Percentiles rank a stretch among this genome's conserved stretches.
These are phyloP conservation scores for Penicillium odoratum DNA, from an alignment of 495 filamentous ascomycete genomes.

Conservation along the genomic window DNA sequence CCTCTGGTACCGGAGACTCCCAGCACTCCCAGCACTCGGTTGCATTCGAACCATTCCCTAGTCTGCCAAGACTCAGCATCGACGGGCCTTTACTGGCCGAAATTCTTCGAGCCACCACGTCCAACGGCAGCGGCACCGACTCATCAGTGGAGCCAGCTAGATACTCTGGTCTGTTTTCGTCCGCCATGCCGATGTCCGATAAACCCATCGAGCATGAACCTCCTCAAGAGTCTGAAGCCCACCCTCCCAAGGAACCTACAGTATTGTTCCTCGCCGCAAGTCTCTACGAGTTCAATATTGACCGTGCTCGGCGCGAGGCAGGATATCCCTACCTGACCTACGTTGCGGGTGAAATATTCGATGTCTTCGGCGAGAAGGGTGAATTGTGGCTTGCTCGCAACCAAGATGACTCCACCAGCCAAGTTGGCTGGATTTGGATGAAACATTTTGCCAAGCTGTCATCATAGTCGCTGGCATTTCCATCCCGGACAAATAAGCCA, in stretches of 20 bases:
- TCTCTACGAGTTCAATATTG: constrained; percentile 95
- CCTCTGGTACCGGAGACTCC: neutral
- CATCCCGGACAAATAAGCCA: neutral
- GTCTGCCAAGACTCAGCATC: constrained; percentile 41
- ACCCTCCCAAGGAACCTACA: constrained; percentile 38
- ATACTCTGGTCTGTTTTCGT: constrained; percentile 75
- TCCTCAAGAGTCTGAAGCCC: constrained; percentile 22
- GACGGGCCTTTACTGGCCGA: constrained; percentile 48
- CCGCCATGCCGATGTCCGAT: constrained; percentile 81
- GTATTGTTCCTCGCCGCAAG: constrained; percentile 89
- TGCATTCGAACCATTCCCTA: constrained; percentile 35
- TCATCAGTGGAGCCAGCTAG: constrained; percentile 34
- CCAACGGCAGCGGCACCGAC: constrained; percentile 27
- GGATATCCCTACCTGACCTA: constrained; percentile 97
- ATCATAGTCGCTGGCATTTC: constrained; percentile 10
- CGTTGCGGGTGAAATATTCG: constrained; percentile 88
- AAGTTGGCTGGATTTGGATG: constrained; percentile 98
- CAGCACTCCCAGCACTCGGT: neutral
- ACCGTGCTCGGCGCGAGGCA: constrained; percentile 84
- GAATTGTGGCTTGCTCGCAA: constrained; percentile 98
- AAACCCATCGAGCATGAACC: constrained; percentile 32
- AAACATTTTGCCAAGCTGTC: constrained; percentile 90
- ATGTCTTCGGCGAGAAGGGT: constrained; percentile 91
- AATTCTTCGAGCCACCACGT: constrained; percentile 25
- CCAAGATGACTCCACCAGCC: constrained; percentile 77